These are phyloP conservation scores for Epichloe uncinata DNA, from an alignment of 2,329 filamentous ascomycete genomes.

Conservation along the genomic window DNA sequence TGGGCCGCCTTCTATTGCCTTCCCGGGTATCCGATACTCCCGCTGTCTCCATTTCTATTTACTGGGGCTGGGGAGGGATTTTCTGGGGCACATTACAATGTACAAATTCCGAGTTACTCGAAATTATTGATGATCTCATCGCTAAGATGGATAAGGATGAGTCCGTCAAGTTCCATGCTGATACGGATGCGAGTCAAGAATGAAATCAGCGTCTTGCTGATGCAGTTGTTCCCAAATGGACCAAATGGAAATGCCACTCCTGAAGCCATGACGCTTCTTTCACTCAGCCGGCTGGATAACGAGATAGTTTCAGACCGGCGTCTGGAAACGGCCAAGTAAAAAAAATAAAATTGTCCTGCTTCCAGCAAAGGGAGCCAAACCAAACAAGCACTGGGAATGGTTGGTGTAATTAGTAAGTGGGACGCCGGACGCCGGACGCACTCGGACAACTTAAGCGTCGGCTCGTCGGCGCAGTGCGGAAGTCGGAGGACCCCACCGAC, in stretches of 20 bases:
- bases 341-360: too few species aligned
- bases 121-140: conserved; percentile 4
- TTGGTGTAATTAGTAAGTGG: background rate
- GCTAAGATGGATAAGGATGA: background rate
- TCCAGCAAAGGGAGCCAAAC: too few species aligned
- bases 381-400: too few species aligned
- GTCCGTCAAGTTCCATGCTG: background rate
- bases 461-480: background rate
- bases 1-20: too few species aligned
- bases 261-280: background rate
- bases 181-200: too few species aligned
- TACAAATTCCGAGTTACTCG: background rate
- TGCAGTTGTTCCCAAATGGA: too few species aligned
- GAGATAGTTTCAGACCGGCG: too few species aligned
- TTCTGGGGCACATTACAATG: background rate
- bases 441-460: background rate
- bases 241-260: too few species aligned
- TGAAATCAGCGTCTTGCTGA: too few species aligned
- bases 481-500: background rate
- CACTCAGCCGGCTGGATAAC: background rate
- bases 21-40: background rate
- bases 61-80: conserved; percentile 2
- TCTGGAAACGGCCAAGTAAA: too few species aligned
- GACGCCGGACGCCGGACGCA: background rate
- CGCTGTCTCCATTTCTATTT: background rate